Evolutionary conservation across 73 alveolate genomes (phyloP).

Genomic region (Paramecium pentaurelia): DNA sequence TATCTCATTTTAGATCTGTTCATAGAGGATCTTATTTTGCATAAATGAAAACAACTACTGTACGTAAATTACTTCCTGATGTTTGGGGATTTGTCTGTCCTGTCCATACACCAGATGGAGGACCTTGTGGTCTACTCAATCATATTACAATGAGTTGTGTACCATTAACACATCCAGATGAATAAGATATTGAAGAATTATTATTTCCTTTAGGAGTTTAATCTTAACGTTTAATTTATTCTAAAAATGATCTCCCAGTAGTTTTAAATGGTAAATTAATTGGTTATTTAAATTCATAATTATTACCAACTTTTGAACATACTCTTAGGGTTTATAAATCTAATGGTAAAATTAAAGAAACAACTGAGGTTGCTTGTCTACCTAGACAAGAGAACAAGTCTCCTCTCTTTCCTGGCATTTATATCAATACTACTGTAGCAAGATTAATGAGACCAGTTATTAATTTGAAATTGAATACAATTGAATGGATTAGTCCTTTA

Average conservation of each 20-base stretch:
- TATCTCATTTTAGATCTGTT: conserved; percentile 96
- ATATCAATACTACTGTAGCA: conserved; percentile 89
- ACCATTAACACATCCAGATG: conserved; percentile 79
- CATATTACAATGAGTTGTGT: conserved; percentile 89
- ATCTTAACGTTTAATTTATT: conserved; percentile 36
- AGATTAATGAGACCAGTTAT: conserved; percentile 97
- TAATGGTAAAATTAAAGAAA: conserved; percentile 59
- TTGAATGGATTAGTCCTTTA: conserved; percentile 98
- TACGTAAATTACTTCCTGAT: conserved; percentile 98
- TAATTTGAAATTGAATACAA: conserved; percentile 78
- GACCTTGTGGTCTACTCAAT: conserved; percentile 98
- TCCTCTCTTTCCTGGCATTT: conserved; percentile 96
- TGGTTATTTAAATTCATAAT: conserved; percentile 79
- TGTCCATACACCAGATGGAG: conserved; percentile 99
- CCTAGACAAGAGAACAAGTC: conserved; percentile 73
- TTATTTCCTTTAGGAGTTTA: conserved; percentile 85
- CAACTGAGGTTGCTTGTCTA: conserved; percentile 56
- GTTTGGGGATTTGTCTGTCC: conserved; percentile 99
- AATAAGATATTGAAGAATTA: conserved; percentile 69
- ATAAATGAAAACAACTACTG: conserved; percentile 96
- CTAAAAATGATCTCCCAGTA: conserved; percentile 71
- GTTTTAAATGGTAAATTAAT: conserved; percentile 91
- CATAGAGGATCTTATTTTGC: conserved; percentile 99
- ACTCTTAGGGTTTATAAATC: conserved; percentile 40
- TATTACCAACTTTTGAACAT: conserved; percentile 26